These are phyloP conservation scores for Carex parvula DNA, from an alignment of 176 grass and related monocot genomes.

Conservation along the genomic window DNA sequence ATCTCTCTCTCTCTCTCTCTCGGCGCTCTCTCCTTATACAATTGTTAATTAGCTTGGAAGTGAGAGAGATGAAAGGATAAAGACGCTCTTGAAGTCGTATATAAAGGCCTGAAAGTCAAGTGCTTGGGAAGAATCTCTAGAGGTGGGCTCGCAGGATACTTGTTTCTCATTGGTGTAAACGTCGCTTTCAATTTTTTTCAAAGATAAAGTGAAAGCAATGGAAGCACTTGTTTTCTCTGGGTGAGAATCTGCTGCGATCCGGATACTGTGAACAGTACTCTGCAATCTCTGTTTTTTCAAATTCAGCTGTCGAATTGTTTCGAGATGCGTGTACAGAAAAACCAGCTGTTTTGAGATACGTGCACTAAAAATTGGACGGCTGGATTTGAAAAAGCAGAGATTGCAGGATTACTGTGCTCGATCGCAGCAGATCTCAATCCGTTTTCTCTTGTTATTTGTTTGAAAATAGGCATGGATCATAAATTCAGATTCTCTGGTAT, in stretches of 20 bases:
- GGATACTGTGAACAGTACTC: too few species aligned
- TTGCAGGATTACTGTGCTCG: too few species aligned
- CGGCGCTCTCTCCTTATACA: neutral
- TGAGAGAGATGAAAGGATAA: slow-evolving; percentile 12
- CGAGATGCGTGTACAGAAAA: too few species aligned
- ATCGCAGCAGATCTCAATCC: too few species aligned
- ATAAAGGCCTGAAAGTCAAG: neutral
- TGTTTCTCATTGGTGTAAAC: neutral
- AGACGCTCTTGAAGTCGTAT: slow-evolving; percentile 24
- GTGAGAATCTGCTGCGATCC: too few species aligned
- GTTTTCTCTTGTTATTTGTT: slow-evolving; percentile 10
- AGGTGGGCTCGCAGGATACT: slow-evolving; percentile 7
- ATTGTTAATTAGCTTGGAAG: neutral
- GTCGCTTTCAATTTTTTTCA: slow-evolving; percentile 1
- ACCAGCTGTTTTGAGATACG: too few species aligned
- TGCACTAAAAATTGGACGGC: too few species aligned
- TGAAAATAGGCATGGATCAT: neutral
- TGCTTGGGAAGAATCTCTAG: slow-evolving; percentile 7
- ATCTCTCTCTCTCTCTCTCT: neutral
- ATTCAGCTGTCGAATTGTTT: too few species aligned
- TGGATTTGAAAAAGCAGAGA: too few species aligned
- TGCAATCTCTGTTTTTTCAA: too few species aligned
- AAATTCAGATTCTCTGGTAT: neutral
- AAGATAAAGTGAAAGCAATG: slow-evolving; percentile 1
- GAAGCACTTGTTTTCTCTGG: neutral